A percentile compares a stretch with the other conserved stretches of the same genome.
Evolutionary conservation across 768 basidiomycete species (phyloP).

Genomic region (Kwoniella mangroviensis): DNA sequence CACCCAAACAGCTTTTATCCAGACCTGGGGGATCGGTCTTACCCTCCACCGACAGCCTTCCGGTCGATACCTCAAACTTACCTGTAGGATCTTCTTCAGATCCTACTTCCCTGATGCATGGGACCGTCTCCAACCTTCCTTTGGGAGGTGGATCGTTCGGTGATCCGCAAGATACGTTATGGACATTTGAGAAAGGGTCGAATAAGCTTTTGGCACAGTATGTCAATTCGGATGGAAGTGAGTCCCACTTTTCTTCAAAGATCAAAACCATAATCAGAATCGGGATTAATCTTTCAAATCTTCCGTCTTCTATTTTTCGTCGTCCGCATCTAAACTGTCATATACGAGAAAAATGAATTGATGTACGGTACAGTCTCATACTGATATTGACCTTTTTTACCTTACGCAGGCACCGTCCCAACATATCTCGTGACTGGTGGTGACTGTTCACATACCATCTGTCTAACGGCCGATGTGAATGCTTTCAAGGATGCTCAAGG

Average conservation of each 20-base stretch:
- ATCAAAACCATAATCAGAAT: no score
- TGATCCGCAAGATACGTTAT: slow-evolving; percentile 20
- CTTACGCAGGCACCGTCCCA: slow-evolving; percentile 28
- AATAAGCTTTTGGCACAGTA: slow-evolving; percentile 18
- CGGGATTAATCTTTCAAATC: background rate
- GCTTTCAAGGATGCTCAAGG: slow-evolving; percentile 34
- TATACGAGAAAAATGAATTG: background rate
- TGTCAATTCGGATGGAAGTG: slow-evolving; percentile 28
- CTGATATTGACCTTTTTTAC: no score
- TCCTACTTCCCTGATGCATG: slow-evolving; percentile 7
- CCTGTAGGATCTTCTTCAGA: slow-evolving; percentile 3
- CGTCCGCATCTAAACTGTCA: background rate
- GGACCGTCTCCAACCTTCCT: slow-evolving; percentile 3
- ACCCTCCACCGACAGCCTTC: background rate
- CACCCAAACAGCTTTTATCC: slow-evolving; percentile 14
- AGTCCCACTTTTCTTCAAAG: background rate
- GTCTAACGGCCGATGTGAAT: slow-evolving; percentile 36
- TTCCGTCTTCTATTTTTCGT: background rate
- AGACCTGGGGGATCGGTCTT: slow-evolving; percentile 14
- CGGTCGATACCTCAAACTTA: background rate
- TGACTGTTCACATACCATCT: slow-evolving; percentile 39
- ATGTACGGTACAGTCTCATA: no score
- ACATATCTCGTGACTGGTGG: slow-evolving; percentile 45
- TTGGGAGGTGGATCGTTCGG: background rate
- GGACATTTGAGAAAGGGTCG: slow-evolving; percentile 18